Evolutionary conservation across 805 yeast genomes (phyloP).

Genomic region (Kazachstania psychrophila): DNA sequence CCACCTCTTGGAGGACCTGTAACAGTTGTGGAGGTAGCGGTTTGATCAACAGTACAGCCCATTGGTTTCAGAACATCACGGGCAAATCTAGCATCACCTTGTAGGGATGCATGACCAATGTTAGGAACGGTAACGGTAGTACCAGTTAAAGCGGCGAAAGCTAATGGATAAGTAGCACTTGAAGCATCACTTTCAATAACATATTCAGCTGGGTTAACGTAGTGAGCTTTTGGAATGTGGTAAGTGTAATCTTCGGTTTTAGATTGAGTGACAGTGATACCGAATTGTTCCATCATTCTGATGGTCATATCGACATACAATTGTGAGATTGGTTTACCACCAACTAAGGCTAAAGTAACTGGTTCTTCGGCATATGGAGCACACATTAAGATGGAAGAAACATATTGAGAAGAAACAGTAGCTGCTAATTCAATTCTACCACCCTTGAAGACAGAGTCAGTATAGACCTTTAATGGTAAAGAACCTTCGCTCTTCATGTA

Average conservation of each 20-base stretch:
- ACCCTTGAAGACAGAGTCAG: slow-evolving; percentile 70
- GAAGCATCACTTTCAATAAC: slow-evolving; percentile 95
- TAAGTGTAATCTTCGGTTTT: slow-evolving; percentile 72
- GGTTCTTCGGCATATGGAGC: slow-evolving; percentile 92
- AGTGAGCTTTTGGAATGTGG: slow-evolving; percentile 77
- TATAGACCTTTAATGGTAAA: slow-evolving; percentile 64
- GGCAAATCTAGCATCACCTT: slow-evolving; percentile 96
- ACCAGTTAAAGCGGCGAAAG: slow-evolving; percentile 94
- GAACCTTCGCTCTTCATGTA: slow-evolving; percentile 74
- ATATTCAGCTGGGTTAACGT: slow-evolving; percentile 73
- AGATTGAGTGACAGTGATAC: slow-evolving; percentile 65
- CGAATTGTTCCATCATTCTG: slow-evolving; percentile 87
- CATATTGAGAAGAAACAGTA: slow-evolving; percentile 94
- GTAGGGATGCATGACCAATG: slow-evolving; percentile 83
- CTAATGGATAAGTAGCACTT: slow-evolving; percentile 94
- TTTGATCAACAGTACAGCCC: slow-evolving; percentile 87
- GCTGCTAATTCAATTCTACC: slow-evolving; percentile 92
- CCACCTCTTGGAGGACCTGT: slow-evolving; percentile 72
- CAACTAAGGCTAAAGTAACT: slow-evolving; percentile 78
- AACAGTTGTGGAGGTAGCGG: slow-evolving; percentile 81
- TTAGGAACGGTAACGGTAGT: slow-evolving; percentile 88
- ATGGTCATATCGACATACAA: slow-evolving; percentile 96
- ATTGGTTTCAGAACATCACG: slow-evolving; percentile 84
- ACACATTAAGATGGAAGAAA: slow-evolving; percentile 90
- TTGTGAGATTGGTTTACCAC: slow-evolving; percentile 95